These are phyloP conservation scores for Amauroascus niger DNA, from an alignment of 2,329 filamentous ascomycete species.

Conservation along the genomic window DNA sequence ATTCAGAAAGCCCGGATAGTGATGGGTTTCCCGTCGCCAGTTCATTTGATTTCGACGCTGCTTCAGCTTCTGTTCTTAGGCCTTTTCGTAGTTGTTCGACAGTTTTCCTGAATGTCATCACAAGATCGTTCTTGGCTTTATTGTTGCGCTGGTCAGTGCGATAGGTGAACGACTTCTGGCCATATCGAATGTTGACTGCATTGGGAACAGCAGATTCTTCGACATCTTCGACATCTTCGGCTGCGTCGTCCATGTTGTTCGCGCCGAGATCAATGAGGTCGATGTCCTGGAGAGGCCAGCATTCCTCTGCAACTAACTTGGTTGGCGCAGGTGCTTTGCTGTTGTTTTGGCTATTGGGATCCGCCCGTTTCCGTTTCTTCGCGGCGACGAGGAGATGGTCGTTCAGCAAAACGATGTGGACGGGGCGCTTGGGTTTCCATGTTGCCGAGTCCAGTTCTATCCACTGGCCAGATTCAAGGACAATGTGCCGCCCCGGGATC, in stretches of 20 bases:
- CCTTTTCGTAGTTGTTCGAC: constrained; percentile 84
- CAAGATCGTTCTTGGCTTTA: constrained; percentile 65
- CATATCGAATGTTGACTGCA: constrained; percentile 82
- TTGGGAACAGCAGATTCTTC: constrained; percentile 59
- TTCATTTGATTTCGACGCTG: constrained; percentile 72
- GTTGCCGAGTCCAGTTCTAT: constrained; percentile 95
- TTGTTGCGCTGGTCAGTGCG: constrained; percentile 73
- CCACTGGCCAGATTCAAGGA: constrained; percentile 88
- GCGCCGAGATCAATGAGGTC: constrained; percentile 78
- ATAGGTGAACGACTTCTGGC: constrained; percentile 88
- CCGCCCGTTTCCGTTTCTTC: constrained; percentile 81
- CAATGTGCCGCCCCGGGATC: constrained; percentile 79
- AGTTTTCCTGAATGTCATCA: constrained; percentile 85
- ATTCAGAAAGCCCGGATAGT: constrained; percentile 61
- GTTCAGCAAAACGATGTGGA: constrained; percentile 87
- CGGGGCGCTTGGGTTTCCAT: constrained; percentile 81
- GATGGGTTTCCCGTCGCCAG: constrained; percentile 70
- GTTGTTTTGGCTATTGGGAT: constrained; percentile 43
- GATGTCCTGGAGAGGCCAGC: constrained; percentile 87
- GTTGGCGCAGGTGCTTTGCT: constrained; percentile 43
- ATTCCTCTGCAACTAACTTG: constrained; percentile 85
- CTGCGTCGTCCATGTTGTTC: constrained; percentile 31
- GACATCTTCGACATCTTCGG: constrained; percentile 34
- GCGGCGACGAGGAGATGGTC: constrained; percentile 88
- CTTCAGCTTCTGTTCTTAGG: constrained; percentile 75